phyloP scores from a whole-genome alignment of 1,284 basidiomycete genomes.

The Microbotryum scabiosae region DNA sequence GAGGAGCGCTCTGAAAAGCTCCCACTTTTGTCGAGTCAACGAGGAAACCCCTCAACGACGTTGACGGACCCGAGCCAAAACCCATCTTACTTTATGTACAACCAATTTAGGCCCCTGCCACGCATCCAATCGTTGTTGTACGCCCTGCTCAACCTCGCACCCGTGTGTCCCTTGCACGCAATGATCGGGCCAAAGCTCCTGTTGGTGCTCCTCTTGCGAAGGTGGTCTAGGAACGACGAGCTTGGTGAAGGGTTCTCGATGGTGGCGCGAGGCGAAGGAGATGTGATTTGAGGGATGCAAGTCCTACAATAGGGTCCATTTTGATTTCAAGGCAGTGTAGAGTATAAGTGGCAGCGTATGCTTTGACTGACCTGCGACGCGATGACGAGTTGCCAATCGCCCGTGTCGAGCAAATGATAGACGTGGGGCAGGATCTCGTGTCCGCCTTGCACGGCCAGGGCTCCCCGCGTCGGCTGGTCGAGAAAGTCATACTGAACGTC shows the following conservation, averaged over 20 bases:
- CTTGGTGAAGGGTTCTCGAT: constrained; percentile 43
- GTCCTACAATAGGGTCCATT: constrained; percentile 33
- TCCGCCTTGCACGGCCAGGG: constrained; percentile 50
- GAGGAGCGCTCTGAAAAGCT: too few species aligned
- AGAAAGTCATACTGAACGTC: constrained; percentile 60
- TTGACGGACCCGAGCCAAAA: too few species aligned
- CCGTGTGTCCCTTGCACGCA: constrained; percentile 45
- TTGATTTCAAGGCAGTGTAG: too few species aligned
- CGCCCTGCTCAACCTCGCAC: constrained; percentile 43
- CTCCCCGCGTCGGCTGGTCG: constrained; percentile 47
- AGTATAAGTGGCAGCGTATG: too few species aligned
- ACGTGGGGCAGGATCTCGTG: constrained; percentile 47
- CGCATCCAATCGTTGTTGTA: constrained; percentile 40
- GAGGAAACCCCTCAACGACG: too few species aligned
- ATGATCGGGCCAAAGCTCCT: constrained; percentile 56
- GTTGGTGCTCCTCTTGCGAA: constrained; percentile 40
- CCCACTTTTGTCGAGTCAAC: too few species aligned
- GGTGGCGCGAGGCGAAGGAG: constrained; percentile 56
- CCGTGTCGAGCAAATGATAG: constrained; percentile 45
- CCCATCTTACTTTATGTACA: constrained; percentile 11
- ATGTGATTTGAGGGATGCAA: constrained; percentile 53
- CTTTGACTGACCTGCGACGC: constrained; percentile 43
- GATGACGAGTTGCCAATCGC: constrained; percentile 48
- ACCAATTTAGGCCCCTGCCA: background rate
- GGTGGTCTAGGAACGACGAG: constrained; percentile 39